Evolutionary conservation across 108 stramenopile species (phyloP).

Genomic region (Chaetoceros tenuissimus): DNA sequence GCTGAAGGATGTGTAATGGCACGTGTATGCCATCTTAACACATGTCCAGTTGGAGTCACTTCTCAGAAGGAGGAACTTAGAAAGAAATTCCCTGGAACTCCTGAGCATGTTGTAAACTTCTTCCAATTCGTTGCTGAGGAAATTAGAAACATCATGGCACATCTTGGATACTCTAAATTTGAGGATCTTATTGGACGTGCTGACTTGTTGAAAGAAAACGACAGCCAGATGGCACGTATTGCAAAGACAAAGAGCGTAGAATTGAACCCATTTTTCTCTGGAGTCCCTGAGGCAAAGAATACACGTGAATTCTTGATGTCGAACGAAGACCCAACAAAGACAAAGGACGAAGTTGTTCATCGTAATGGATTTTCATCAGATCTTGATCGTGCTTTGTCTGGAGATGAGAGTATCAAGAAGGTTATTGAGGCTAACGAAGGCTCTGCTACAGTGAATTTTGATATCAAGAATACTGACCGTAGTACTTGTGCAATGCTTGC

Average conservation of each 20-base stretch:
- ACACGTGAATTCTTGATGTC: conserved; percentile 67
- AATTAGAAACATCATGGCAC: conserved; percentile 73
- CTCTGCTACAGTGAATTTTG: conserved; percentile 39
- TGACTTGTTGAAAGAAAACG: conserved; percentile 72
- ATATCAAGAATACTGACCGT: conserved; percentile 82
- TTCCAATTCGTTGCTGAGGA: conserved; percentile 93
- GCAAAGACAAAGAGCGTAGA: conserved; percentile 67
- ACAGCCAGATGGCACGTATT: conserved; percentile 49
- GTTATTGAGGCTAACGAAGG: conserved; percentile 73
- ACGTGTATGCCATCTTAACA: conserved; percentile 93
- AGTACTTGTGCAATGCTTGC: conserved; percentile 83
- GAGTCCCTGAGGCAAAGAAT: conserved; percentile 51
- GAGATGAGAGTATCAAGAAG: conserved; percentile 48
- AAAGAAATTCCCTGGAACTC: conserved; percentile 92
- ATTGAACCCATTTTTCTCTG: conserved; percentile 62
- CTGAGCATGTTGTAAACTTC: conserved; percentile 96
- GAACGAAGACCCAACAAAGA: conserved; percentile 46
- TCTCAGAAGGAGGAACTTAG: conserved; percentile 94
- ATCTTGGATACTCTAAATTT: conserved; percentile 85
- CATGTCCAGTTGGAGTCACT: conserved; percentile 93
- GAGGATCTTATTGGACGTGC: conserved; percentile 92
- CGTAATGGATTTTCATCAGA: conserved; percentile 76
- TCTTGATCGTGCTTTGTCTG: conserved; percentile 68
- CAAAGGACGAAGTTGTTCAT: conserved; percentile 70
- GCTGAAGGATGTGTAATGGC: conserved; percentile 95